phyloP scores from a whole-genome alignment of 192 early-diverging fungal genomes.

The Dissophora globulifera region DNA sequence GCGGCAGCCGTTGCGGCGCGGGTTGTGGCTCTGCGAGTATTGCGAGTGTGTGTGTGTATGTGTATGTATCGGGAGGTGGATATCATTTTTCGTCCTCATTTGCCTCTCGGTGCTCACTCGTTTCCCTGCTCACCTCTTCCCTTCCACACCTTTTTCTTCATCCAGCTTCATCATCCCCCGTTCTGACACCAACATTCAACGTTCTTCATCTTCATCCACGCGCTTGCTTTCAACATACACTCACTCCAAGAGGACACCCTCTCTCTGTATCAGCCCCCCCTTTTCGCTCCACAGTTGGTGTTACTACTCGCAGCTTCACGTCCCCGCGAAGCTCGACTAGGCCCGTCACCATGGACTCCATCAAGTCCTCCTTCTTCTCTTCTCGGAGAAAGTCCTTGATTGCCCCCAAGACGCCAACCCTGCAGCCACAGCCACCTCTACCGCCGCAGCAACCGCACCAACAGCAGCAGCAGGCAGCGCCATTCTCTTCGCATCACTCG shows the following conservation, averaged over 20 bases:
- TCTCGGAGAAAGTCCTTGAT: slow-evolving; percentile 35
- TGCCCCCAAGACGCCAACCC: slow-evolving; percentile 13
- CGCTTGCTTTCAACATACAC: neutral
- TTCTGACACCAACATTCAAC: no score
- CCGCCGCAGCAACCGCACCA: slow-evolving; percentile 6
- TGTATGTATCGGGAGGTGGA: neutral
- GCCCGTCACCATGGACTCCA: slow-evolving; percentile 21
- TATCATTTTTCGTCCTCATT: neutral
- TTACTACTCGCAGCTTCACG: neutral
- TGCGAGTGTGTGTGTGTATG: neutral
- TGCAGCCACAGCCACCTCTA: slow-evolving; percentile 1
- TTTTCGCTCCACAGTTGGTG: slow-evolving; percentile 1
- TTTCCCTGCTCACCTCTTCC: neutral
- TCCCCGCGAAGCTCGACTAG: neutral
- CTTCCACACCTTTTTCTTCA: neutral
- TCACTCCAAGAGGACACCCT: no score
- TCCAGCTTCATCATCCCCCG: no score
- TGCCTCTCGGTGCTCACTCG: no score
- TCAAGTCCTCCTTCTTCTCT: slow-evolving; percentile 42
- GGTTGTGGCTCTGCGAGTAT: neutral
- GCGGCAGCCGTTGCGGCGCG: no score
- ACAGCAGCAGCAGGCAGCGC: slow-evolving; percentile 8
- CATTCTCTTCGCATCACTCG: neutral
- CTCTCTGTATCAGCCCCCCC: no score
- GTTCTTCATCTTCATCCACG: neutral